Percentiles rank a stretch among this genome's conserved stretches.
phyloP scores from a whole-genome alignment of 1,139 yeast species.

The Yamadazyma trypodendri region DNA sequence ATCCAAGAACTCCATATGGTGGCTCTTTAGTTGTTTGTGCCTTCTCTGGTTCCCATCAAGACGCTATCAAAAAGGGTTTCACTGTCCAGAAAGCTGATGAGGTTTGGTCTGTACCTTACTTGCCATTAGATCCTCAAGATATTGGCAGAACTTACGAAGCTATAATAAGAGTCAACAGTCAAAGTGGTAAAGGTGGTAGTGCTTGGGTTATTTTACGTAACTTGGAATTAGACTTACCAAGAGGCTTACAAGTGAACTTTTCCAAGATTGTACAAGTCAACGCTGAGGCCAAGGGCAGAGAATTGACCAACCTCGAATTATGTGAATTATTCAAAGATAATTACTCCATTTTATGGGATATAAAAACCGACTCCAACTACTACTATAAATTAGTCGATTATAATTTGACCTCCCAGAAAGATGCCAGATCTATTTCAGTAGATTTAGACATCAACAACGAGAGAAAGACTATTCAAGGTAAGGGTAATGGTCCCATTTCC shows the following conservation, averaged over 20 bases:
- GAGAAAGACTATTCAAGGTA: constrained; percentile 25
- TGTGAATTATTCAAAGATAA: constrained; percentile 36
- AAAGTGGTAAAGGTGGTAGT: constrained; percentile 52
- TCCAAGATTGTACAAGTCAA: constrained; percentile 38
- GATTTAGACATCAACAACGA: constrained; percentile 18
- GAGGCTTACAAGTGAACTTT: constrained; percentile 45
- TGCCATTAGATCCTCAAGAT: constrained; percentile 51
- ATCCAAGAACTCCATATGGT: constrained; percentile 50
- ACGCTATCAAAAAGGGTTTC: constrained; percentile 51
- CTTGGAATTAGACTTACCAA: constrained; percentile 48
- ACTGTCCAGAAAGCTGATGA: constrained; percentile 15
- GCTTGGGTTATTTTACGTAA: constrained; percentile 51
- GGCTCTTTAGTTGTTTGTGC: constrained; percentile 52
- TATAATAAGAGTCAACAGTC: constrained; percentile 51
- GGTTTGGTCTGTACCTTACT: constrained; percentile 46
- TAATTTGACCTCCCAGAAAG: constrained; percentile 31
- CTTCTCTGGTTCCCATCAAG: constrained; percentile 51
- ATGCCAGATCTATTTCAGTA: constrained; percentile 15
- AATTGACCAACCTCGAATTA: constrained; percentile 45
- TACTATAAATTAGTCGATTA: constrained; percentile 53
- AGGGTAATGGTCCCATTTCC: constrained; percentile 50
- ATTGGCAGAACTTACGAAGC: constrained; percentile 52
- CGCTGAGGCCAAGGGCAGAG: constrained; percentile 46
- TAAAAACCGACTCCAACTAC: constrained; percentile 29
- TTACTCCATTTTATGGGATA: constrained; percentile 36